Percentiles rank a stretch among this genome's conserved stretches.
Conservation (phyloP, 1,139 yeast genomes). For the Lipomyces yarrowii region DNA sequence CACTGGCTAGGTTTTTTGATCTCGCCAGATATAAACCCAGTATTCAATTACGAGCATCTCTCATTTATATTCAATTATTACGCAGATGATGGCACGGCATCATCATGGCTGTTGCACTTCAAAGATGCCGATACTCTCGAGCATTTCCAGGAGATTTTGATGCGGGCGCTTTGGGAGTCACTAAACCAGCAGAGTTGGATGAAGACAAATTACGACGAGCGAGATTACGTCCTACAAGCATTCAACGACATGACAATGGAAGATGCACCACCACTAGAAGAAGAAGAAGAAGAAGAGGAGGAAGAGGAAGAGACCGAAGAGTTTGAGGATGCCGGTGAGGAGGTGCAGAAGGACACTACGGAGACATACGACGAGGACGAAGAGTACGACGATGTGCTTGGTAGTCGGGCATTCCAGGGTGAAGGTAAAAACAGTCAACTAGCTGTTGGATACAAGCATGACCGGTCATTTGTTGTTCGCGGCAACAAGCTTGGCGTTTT, state of each 20-base stretch:
- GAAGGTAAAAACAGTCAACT: slow-evolving; percentile 59
- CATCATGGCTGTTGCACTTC: slow-evolving; percentile 69
- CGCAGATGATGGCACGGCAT: slow-evolving; percentile 45
- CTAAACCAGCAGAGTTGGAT: slow-evolving; percentile 57
- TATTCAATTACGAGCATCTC: slow-evolving; percentile 58
- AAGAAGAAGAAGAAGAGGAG: slow-evolving; percentile 43
- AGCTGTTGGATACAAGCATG: slow-evolving; percentile 68
- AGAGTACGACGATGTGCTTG: slow-evolving; percentile 43
- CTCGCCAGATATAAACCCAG: slow-evolving; percentile 60
- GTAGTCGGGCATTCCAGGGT: slow-evolving; percentile 39
- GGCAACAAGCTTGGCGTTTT: slow-evolving; percentile 83
- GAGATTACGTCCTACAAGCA: slow-evolving; percentile 55
- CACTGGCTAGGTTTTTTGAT: slow-evolving; percentile 51
- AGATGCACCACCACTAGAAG: slow-evolving; percentile 45
- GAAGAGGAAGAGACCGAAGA: slow-evolving; percentile 42
- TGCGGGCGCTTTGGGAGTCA: slow-evolving; percentile 63
- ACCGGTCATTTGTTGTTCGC: slow-evolving; percentile 76
- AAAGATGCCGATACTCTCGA: slow-evolving; percentile 46
- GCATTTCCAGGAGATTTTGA: slow-evolving; percentile 56
- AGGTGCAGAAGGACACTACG: slow-evolving; percentile 3
- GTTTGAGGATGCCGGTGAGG: slow-evolving; percentile 35
- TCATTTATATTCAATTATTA: slow-evolving; percentile 70
- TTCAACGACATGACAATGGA: slow-evolving; percentile 46
- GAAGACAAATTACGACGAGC: slow-evolving; percentile 48
- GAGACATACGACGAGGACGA: slow-evolving; percentile 40